Evolutionary conservation across 306 rosid species (phyloP).

Genomic region (Fragaria ananassa): DNA sequence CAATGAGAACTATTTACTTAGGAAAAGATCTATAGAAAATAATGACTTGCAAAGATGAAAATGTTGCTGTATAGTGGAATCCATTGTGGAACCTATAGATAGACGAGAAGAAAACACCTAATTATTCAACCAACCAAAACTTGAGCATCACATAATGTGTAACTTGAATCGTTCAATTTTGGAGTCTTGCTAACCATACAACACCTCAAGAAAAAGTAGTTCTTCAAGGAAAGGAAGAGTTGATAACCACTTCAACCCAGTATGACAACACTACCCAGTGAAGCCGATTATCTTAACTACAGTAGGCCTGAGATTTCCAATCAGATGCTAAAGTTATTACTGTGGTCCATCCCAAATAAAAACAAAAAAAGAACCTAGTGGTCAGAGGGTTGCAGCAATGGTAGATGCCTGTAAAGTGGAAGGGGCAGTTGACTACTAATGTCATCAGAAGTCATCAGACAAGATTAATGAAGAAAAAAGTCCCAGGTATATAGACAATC

Average conservation of each 20-base stretch:
- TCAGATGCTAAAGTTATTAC: neutral
- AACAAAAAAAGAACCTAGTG: neutral
- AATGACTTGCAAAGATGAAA: neutral
- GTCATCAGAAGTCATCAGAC: neutral
- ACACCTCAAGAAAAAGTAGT: neutral
- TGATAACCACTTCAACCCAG: neutral
- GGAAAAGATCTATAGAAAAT: neutral
- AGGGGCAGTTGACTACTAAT: neutral
- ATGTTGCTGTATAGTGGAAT: neutral
- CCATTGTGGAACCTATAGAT: neutral
- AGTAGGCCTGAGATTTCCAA: neutral
- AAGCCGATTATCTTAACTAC: neutral
- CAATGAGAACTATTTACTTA: neutral
- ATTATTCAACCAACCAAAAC: neutral
- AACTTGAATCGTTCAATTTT: neutral
- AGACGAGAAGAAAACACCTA: neutral
- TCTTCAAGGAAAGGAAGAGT: neutral
- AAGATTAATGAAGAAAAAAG: neutral
- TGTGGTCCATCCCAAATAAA: neutral
- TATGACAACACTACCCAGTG: neutral
- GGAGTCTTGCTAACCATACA: neutral
- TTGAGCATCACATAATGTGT: neutral
- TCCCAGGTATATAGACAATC: neutral
- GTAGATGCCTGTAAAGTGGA: neutral
- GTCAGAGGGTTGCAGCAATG: constrained; percentile 3